Evolutionary conservation across 2,329 filamentous ascomycete species (phyloP).

Genomic region (Penicillium italicum): DNA sequence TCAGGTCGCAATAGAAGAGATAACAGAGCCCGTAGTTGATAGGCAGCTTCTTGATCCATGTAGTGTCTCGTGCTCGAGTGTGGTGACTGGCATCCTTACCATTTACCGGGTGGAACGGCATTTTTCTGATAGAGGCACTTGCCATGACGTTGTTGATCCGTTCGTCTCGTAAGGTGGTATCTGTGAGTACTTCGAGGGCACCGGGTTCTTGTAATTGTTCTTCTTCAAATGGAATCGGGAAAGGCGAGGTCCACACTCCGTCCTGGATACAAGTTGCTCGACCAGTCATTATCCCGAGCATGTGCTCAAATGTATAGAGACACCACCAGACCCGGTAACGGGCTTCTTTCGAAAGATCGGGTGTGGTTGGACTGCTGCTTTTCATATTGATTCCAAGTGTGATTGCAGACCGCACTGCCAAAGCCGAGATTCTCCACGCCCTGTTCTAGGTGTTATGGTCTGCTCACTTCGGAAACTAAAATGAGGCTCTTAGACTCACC

Average conservation of each 20-base stretch:
- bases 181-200: slow-evolving; percentile 34
- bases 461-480: not conserved
- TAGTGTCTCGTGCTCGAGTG: slow-evolving; percentile 26
- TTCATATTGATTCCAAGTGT: slow-evolving; percentile 46
- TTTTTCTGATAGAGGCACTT: slow-evolving; percentile 31
- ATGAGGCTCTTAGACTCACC: slow-evolving; percentile 27
- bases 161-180: slow-evolving; percentile 30
- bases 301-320: slow-evolving; percentile 44
- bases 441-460: slow-evolving; percentile 21
- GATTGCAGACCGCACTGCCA: slow-evolving; percentile 44
- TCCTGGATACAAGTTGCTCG: slow-evolving; percentile 43
- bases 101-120: slow-evolving; percentile 30
- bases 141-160: slow-evolving; percentile 31
- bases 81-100: slow-evolving; percentile 24
- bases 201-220: slow-evolving; percentile 35
- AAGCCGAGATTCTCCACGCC: slow-evolving; percentile 42
- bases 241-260: slow-evolving; percentile 43
- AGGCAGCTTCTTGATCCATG: slow-evolving; percentile 38
- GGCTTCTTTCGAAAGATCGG: slow-evolving; percentile 42
- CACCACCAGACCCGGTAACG: slow-evolving; percentile 49
- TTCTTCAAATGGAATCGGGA: slow-evolving; percentile 43
- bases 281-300: slow-evolving; percentile 47
- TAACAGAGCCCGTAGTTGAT: slow-evolving; percentile 37
- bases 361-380: slow-evolving; percentile 38
- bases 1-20: slow-evolving; percentile 40